phyloP scores from a whole-genome alignment of 345 rosid species.

The Hypericum androsaemum region DNA sequence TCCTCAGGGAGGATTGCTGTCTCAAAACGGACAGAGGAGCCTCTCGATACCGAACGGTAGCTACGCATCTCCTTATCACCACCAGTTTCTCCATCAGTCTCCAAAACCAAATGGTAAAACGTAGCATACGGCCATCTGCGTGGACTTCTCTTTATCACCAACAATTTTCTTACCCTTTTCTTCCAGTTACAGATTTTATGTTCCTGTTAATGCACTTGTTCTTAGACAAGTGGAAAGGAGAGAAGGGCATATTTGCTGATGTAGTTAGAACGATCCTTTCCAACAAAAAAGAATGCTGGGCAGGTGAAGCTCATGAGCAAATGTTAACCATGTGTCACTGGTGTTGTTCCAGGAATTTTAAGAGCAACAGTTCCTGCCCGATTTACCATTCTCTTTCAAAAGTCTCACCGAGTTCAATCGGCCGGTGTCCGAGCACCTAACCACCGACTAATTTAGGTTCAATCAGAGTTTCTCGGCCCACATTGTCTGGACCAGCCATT shows the following conservation, averaged over 20 bases:
- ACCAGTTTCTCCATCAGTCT: constrained; percentile 49
- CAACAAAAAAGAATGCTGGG: constrained; percentile 7
- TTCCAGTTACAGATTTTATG: constrained; percentile 17
- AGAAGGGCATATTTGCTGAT: constrained; percentile 19
- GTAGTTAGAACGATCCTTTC: constrained; percentile 19
- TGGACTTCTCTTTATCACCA: constrained; percentile 9
- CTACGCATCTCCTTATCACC: constrained; percentile 54
- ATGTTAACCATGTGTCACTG: constrained; percentile 2
- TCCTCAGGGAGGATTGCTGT: constrained; percentile 26
- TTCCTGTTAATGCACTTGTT: constrained; percentile 27
- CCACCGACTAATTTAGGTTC: too few relatives aligned
- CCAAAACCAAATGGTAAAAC: constrained; percentile 58
- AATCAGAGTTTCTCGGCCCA: too few relatives aligned
- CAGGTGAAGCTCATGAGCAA: constrained; percentile 17
- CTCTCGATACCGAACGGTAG: constrained; percentile 71
- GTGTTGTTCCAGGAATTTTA: too few relatives aligned
- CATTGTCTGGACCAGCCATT: too few relatives aligned
- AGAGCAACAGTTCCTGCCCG: too few relatives aligned
- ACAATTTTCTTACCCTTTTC: neutral
- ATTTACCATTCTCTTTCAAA: too few relatives aligned
- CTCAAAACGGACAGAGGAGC: constrained; percentile 56
- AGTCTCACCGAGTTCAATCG: too few relatives aligned
- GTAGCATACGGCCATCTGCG: constrained; percentile 18
- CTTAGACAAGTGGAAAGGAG: constrained; percentile 24
- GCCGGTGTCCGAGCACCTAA: too few relatives aligned